A percentile compares a stretch with the other conserved stretches of the same genome.
Conservation (phyloP, 208 protist genomes). For the Crithidia expoeki region DNA sequence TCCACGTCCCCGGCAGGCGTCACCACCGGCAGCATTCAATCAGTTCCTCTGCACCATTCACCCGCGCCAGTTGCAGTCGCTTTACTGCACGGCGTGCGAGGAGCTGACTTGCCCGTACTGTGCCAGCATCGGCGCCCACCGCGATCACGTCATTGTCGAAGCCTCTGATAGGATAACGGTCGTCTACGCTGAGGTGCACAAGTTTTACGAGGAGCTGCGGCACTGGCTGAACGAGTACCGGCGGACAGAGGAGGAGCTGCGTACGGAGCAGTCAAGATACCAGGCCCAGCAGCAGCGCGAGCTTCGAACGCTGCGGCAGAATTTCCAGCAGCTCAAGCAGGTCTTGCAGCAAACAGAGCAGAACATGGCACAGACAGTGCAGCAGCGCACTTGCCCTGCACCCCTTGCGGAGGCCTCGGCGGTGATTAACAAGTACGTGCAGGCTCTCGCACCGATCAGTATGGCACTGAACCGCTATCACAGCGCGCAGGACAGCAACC, state of each 20-base stretch:
- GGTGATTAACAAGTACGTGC: slow-evolving; percentile 42
- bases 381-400: slow-evolving; percentile 24
- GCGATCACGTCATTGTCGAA: slow-evolving; percentile 54
- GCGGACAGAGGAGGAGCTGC: slow-evolving; percentile 41
- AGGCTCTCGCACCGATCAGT: slow-evolving; percentile 45
- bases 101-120: slow-evolving; percentile 75
- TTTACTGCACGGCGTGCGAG: slow-evolving; percentile 60
- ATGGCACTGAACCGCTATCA: slow-evolving; percentile 36
- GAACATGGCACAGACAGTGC: slow-evolving; percentile 28
- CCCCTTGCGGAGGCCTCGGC: slow-evolving; percentile 44
- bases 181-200: slow-evolving; percentile 39
- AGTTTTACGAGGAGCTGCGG: slow-evolving; percentile 50
- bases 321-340: slow-evolving; percentile 39
- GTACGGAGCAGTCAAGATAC: slow-evolving; percentile 34
- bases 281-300: slow-evolving; percentile 28
- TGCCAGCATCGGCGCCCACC: slow-evolving; percentile 62
- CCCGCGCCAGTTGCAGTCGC: slow-evolving; percentile 37
- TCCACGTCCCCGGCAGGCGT: not conserved
- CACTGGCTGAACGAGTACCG: slow-evolving; percentile 49
- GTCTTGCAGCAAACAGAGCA: slow-evolving; percentile 38
- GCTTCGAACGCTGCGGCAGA: slow-evolving; percentile 27
- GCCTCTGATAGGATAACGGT: slow-evolving; percentile 30
- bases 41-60: slow-evolving; percentile 55
- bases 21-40: slow-evolving; percentile 19
- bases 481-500: not conserved